Evolutionary conservation across 2,329 filamentous ascomycete genomes (phyloP).

Genomic region (Pseudocercospora fijiensis): DNA sequence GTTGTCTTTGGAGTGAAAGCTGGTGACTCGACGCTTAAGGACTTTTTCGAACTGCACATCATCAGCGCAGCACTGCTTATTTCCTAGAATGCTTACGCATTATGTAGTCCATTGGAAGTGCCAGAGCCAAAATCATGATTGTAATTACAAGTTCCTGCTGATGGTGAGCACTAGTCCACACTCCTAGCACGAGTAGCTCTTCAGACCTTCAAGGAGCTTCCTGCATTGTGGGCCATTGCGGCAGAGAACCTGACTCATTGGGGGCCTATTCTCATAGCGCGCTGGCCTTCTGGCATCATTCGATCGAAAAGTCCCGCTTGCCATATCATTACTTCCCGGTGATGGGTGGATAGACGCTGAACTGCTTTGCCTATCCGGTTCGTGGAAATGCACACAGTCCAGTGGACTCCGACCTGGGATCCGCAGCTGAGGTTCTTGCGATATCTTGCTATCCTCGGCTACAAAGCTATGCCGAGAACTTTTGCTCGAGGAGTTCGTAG

Average conservation of each 20-base stretch:
- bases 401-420: neutral
- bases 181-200: neutral
- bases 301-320: constrained; percentile 31
- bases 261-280: constrained; percentile 35
- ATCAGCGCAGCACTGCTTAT: neutral
- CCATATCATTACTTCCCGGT: constrained; percentile 36
- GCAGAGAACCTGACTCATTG: constrained; percentile 33
- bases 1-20: constrained; percentile 65
- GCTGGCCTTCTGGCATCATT: constrained; percentile 34
- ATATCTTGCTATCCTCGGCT: neutral
- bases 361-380: neutral
- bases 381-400: neutral
- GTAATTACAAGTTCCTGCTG: constrained; percentile 37
- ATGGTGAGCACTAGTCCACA: constrained; percentile 12
- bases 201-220: constrained; percentile 37
- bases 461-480: neutral
- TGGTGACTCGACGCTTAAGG: constrained; percentile 90
- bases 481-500: neutral
- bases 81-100: constrained; percentile 25
- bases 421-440: neutral
- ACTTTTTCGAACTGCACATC: constrained; percentile 57
- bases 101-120: constrained; percentile 32
- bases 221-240: constrained; percentile 39
- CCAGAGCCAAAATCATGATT: constrained; percentile 37
- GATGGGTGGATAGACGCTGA: neutral